Conservation (phyloP, 495 filamentous ascomycete species). For the Friedmanniomyces simplex region DNA sequence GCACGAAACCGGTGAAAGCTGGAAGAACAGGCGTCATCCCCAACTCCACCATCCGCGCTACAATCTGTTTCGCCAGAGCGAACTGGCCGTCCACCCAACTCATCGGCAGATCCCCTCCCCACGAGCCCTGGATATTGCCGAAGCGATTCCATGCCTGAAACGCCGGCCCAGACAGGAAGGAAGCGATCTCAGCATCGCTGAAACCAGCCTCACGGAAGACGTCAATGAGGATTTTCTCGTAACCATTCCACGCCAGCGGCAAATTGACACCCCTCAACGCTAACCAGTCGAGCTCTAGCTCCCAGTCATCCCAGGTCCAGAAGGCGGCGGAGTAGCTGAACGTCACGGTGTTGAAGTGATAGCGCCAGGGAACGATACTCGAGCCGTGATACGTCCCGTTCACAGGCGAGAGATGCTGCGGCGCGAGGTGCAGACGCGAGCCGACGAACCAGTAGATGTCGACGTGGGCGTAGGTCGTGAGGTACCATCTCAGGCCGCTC, state of each 20-base stretch:
- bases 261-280: slow-evolving; percentile 44
- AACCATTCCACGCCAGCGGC: slow-evolving; percentile 44
- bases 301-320: slow-evolving; percentile 48
- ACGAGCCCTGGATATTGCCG: slow-evolving; percentile 43
- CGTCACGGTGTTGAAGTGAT: slow-evolving; percentile 47
- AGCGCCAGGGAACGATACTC: slow-evolving; percentile 42
- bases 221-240: slow-evolving; percentile 42
- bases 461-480: slow-evolving; percentile 39
- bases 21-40: slow-evolving; percentile 38
- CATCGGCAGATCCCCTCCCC: slow-evolving; percentile 33
- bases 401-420: slow-evolving; percentile 26
- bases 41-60: slow-evolving; percentile 41
- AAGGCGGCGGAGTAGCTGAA: slow-evolving; percentile 46
- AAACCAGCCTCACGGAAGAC: slow-evolving; percentile 41
- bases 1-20: slow-evolving; percentile 41
- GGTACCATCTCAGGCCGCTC: slow-evolving; percentile 41
- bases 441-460: slow-evolving; percentile 44
- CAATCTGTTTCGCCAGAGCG: slow-evolving; percentile 39
- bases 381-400: slow-evolving; percentile 19
- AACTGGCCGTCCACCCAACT: slow-evolving; percentile 41
- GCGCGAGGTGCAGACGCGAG: slow-evolving; percentile 29
- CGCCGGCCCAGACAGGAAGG: slow-evolving; percentile 41
- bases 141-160: slow-evolving; percentile 50
- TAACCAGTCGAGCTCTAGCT: slow-evolving; percentile 45
- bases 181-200: slow-evolving; percentile 35